phyloP scores from a whole-genome alignment of 352 stramenopile species.

The Pythium chondricola region DNA sequence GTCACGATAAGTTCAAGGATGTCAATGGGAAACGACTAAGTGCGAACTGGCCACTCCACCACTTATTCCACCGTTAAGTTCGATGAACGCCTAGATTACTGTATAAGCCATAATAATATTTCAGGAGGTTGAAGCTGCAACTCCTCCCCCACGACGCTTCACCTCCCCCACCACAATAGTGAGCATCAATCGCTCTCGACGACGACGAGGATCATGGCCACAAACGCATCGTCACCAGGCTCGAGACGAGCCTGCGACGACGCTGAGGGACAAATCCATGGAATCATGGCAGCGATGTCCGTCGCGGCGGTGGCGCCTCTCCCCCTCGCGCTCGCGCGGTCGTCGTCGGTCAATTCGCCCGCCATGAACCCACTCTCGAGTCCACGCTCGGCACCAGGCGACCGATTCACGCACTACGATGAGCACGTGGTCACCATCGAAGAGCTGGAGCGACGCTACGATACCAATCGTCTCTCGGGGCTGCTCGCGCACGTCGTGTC shows the following conservation, averaged over 20 bases:
- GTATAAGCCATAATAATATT: conserved; percentile 9
- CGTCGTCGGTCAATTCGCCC: not conserved
- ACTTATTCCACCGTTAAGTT: conserved; percentile 12
- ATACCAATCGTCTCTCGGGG: conserved; percentile 24
- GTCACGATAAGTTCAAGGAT: no score
- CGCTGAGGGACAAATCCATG: no score
- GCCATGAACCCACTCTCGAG: not conserved
- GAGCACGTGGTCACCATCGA: conserved; percentile 40
- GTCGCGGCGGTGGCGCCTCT: conserved; percentile 11
- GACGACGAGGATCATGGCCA: not conserved
- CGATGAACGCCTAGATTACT: conserved; percentile 2
- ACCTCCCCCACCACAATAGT: not conserved
- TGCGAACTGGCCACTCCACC: conserved; percentile 11
- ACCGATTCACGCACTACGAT: conserved; percentile 30
- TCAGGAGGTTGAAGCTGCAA: conserved; percentile 6
- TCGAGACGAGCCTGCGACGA: conserved; percentile 3
- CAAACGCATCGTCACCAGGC: not conserved
- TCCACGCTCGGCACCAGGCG: conserved; percentile 9
- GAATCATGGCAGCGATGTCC: not conserved
- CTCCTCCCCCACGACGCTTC: no score
- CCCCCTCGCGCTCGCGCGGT: conserved; percentile 4
- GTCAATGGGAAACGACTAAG: no score
- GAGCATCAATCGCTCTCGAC: no score
- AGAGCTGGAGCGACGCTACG: conserved; percentile 36
- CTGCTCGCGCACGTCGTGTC: conserved; percentile 23